Evolutionary conservation across 2,329 filamentous ascomycete species (phyloP).

Genomic region (Diaporthe sp.): DNA sequence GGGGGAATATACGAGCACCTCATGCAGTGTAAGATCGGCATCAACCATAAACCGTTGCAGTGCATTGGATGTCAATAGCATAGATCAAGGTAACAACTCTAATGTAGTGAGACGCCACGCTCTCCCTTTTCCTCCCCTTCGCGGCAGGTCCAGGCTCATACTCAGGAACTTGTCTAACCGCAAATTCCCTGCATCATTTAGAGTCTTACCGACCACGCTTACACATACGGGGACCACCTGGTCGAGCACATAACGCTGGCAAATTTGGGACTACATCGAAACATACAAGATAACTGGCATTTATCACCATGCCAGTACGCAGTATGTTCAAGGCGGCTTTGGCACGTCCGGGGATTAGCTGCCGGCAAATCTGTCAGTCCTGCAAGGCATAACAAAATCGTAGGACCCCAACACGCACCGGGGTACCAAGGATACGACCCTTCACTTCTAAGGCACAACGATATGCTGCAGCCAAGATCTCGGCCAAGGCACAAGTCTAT

Average conservation of each 20-base stretch:
- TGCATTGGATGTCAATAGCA: not conserved
- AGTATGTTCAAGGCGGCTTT: no score
- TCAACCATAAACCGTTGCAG: not conserved
- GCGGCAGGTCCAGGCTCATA: not conserved
- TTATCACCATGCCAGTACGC: no score
- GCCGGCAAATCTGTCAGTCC: not conserved
- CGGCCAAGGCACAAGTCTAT: not conserved
- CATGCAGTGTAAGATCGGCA: not conserved
- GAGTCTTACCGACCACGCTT: not conserved
- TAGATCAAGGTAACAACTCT: not conserved
- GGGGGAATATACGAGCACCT: not conserved
- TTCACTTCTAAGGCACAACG: not conserved
- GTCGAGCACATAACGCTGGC: not conserved
- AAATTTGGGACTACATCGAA: not conserved
- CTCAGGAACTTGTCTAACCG: not conserved
- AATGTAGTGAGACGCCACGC: not conserved
- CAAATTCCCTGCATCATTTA: not conserved
- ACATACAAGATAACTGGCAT: not conserved
- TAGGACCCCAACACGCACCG: not conserved
- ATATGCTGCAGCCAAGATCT: not conserved
- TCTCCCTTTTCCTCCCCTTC: not conserved
- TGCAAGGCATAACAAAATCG: not conserved
- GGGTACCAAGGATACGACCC: not conserved
- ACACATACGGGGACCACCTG: not conserved
- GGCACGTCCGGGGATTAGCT: not conserved